Percentiles rank a stretch among this genome's conserved stretches.
These are phyloP conservation scores for Bauhinia variegata DNA, from an alignment of 306 rosid genomes.

Conservation along the genomic window DNA sequence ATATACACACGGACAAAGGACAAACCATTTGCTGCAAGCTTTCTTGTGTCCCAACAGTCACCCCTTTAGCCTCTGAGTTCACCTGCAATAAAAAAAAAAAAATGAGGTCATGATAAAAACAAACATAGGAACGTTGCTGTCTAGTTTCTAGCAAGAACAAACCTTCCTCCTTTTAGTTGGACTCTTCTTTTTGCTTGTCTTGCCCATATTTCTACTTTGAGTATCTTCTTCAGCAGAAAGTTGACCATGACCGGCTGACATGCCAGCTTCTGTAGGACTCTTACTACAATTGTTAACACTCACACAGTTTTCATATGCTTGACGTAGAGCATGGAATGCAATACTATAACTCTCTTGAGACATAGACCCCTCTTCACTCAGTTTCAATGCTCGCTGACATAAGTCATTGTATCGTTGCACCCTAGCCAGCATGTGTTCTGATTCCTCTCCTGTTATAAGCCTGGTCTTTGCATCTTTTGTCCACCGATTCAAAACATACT, in stretches of 20 bases:
- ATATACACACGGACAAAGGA: slow-evolving; percentile 9
- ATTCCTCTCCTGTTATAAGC: slow-evolving; percentile 65
- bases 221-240: slow-evolving; percentile 76
- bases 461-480: slow-evolving; percentile 79
- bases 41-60: slow-evolving; percentile 80
- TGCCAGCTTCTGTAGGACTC: slow-evolving; percentile 71
- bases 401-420: slow-evolving; percentile 78
- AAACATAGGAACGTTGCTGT: slow-evolving; percentile 8
- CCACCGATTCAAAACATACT: slow-evolving; percentile 91
- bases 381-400: slow-evolving; percentile 73
- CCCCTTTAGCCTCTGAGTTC: slow-evolving; percentile 73
- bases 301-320: slow-evolving; percentile 69
- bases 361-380: slow-evolving; percentile 84
- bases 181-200: slow-evolving; percentile 77
- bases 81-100: slow-evolving; percentile 59
- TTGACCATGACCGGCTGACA: slow-evolving; percentile 71
- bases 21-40: slow-evolving; percentile 97
- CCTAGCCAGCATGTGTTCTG: slow-evolving; percentile 62
- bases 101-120: slow-evolving; percentile 32
- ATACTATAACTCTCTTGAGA: slow-evolving; percentile 84
- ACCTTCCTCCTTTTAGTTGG: slow-evolving; percentile 97
- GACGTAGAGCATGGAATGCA: slow-evolving; percentile 74
- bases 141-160: slow-evolving; percentile 33
- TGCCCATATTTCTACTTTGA: slow-evolving; percentile 77
- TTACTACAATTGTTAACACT: slow-evolving; percentile 63